A percentile compares a stretch with the other conserved stretches of the same genome.
Evolutionary conservation across 2,329 filamentous ascomycete genomes (phyloP).

Genomic region (Botrytis aclada): DNA sequence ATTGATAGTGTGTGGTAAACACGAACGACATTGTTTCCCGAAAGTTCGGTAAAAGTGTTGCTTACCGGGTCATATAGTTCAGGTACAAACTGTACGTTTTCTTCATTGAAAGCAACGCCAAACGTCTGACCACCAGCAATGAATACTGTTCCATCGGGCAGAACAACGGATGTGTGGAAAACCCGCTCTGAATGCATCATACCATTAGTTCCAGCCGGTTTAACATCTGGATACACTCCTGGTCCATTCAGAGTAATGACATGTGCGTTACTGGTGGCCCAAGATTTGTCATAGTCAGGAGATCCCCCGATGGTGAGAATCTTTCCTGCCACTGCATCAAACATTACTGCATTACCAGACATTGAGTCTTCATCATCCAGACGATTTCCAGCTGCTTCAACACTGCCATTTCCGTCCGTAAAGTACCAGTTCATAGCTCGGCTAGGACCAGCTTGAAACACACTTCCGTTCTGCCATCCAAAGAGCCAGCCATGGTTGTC

Average conservation of each 20-base stretch:
- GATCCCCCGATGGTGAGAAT: slow-evolving; percentile 8
- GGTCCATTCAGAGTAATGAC: background rate
- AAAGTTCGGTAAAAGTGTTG: slow-evolving; percentile 1
- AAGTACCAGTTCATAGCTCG: slow-evolving; percentile 14
- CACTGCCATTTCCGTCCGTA: background rate
- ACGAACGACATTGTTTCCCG: background rate
- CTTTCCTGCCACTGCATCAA: slow-evolving; percentile 1
- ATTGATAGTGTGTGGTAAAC: slow-evolving; percentile 11
- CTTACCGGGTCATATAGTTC: background rate
- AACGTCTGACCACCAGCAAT: slow-evolving; percentile 5
- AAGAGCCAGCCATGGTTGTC: slow-evolving; percentile 11
- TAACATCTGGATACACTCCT: background rate
- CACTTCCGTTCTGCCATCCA: slow-evolving; percentile 5
- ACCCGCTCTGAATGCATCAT: slow-evolving; percentile 5
- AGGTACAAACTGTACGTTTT: slow-evolving; percentile 1
- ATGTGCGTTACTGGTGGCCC: background rate
- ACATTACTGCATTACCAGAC: slow-evolving; percentile 12
- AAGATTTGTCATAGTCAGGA: background rate
- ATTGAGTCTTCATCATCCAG: background rate
- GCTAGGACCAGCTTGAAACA: slow-evolving; percentile 10
- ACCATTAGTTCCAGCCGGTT: background rate
- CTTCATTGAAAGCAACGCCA: slow-evolving; percentile 5
- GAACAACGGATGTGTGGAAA: slow-evolving; percentile 5
- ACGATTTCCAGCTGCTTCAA: background rate
- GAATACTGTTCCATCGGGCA: slow-evolving; percentile 7